Evolutionary conservation across 2,329 filamentous ascomycete species (phyloP).

Genomic region (Sphaerulina musiva): DNA sequence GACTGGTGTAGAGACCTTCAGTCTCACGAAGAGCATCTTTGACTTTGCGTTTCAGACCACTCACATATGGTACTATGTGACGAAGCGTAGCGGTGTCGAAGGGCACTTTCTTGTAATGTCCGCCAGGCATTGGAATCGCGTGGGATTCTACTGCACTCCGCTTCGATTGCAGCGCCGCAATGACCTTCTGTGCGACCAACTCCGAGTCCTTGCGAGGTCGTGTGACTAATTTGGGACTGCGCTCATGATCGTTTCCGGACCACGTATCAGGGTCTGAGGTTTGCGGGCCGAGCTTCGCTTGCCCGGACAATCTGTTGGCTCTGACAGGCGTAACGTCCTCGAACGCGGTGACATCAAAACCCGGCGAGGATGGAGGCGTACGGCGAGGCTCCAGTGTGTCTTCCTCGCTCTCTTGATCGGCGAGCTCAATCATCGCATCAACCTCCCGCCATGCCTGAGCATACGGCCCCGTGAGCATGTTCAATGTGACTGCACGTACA

Average conservation of each 20-base stretch:
- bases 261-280: neutral
- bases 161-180: slow-evolving; percentile 50
- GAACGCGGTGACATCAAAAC: slow-evolving; percentile 53
- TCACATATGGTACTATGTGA: slow-evolving; percentile 53
- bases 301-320: neutral
- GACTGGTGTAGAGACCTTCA: slow-evolving; percentile 44
- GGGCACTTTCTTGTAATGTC: slow-evolving; percentile 50
- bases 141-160: slow-evolving; percentile 25
- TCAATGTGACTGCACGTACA: slow-evolving; percentile 60
- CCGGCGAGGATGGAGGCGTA: slow-evolving; percentile 52
- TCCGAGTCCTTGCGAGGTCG: slow-evolving; percentile 52
- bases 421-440: slow-evolving; percentile 80
- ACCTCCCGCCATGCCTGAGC: slow-evolving; percentile 68
- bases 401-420: slow-evolving; percentile 59
- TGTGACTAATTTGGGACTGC: slow-evolving; percentile 27
- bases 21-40: slow-evolving; percentile 44
- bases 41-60: slow-evolving; percentile 43
- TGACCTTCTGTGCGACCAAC: slow-evolving; percentile 55
- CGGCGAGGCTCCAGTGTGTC: slow-evolving; percentile 44
- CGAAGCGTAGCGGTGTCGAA: slow-evolving; percentile 60
- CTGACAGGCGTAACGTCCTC: slow-evolving; percentile 38
- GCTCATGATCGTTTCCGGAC: neutral
- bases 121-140: slow-evolving; percentile 21
- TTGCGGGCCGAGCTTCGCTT: slow-evolving; percentile 4
- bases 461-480: slow-evolving; percentile 56